A percentile compares a stretch with the other conserved stretches of the same genome.
Evolutionary conservation across 2,329 filamentous ascomycete species (phyloP).

Genomic region (Fusarium sambucinum): DNA sequence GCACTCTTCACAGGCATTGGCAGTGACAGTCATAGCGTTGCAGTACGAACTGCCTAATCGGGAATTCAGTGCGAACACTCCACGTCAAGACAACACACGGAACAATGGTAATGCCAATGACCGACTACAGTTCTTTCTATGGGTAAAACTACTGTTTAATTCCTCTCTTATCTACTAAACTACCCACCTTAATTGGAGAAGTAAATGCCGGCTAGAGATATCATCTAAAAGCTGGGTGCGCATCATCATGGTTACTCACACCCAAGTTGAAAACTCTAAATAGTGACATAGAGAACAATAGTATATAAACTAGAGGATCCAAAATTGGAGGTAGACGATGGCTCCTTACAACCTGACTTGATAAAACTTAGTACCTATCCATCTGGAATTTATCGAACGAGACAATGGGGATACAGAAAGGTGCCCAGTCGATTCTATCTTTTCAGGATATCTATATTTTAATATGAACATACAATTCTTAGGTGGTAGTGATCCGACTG

Average conservation of each 20-base stretch:
- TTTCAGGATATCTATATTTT: too few species aligned
- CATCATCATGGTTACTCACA: rapidly evolving
- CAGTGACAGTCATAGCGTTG: neutral
- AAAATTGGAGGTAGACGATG: too few species aligned
- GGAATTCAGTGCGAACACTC: neutral
- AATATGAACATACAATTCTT: too few species aligned
- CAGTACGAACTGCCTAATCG: neutral
- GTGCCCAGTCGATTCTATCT: neutral
- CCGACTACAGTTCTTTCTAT: neutral
- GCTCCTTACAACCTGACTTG: neutral
- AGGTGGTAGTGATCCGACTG: too few species aligned
- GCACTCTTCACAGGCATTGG: neutral
- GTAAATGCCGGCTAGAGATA: neutral
- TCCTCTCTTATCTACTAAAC: neutral
- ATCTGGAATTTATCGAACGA: neutral
- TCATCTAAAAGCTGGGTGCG: neutral
- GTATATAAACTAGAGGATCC: too few species aligned
- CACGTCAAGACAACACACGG: neutral
- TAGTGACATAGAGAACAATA: neutral
- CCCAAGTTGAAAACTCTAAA: neutral
- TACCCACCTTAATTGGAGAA: too few species aligned
- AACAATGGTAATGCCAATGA: neutral
- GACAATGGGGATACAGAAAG: neutral
- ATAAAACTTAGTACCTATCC: rapidly evolving
- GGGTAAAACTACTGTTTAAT: neutral